Evolutionary conservation across 352 stramenopile species (phyloP), one percentile per base, ranked within the genome.

Genomic region (Globisporangium recalcitrans): DNA sequence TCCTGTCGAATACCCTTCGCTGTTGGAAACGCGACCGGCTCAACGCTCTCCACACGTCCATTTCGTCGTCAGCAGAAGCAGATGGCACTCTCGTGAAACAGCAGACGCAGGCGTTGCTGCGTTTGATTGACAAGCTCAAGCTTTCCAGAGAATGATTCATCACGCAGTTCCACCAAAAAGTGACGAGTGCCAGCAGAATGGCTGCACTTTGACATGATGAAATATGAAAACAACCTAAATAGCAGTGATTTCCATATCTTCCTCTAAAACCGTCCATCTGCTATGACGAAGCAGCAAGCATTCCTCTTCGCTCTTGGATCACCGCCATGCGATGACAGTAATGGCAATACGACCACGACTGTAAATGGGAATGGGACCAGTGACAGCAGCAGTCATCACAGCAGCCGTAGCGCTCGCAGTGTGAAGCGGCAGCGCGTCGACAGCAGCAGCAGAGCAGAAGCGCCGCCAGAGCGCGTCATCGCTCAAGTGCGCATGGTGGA

Each of bases 401-500:
- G 22, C 21, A 53, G 10, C 26, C 38, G 29, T 13, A 27, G 1
- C 10, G 16, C 46, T 19, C 57, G 24, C 11, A 31, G 13, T 36
- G 47, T 26, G 22, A 64, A 65, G 52, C 51, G 60, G 4, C 60
- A 55, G 38, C 40, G 38, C 31, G 1, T 46, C 11, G 52, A 3
- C n/a, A 46, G 19, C 24, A 10, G 26, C 9, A 19, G 4, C 2
- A 7, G 11, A 59, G 21, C 29, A 19, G 3, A 19, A 53, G 16
- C 9, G 16, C 38, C 38, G 9, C 8, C 38, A 14, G 7, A 29
- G 0, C 29, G 14, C 9, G 49, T 51, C 16, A 44, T 44, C 9
- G 78, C 78, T 6, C 47, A 65, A 3, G 75, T 88, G 48, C 68
- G 44, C 46, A 71, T 90, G 47, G 72, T 85, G 13, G 78, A 90